A percentile compares a stretch with the other conserved stretches of the same genome.
phyloP scores from a whole-genome alignment of 73 alveolate species.

The Diophrys sp. region DNA sequence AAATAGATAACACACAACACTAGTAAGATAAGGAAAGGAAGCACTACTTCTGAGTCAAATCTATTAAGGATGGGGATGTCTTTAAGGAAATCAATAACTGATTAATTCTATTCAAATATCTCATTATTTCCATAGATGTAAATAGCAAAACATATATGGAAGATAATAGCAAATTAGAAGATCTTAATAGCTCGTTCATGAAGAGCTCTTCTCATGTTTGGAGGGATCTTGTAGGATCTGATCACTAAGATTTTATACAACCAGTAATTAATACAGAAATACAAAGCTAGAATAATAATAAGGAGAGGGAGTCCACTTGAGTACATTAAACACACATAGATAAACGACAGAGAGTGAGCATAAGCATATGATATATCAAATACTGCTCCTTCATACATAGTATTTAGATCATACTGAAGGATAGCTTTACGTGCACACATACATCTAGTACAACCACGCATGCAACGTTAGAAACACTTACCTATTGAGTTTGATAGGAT shows the following conservation, averaged over 20 bases:
- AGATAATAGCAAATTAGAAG: neutral
- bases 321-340: constrained; percentile 12
- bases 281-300: constrained; percentile 1
- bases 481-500: neutral
- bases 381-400: constrained; percentile 12
- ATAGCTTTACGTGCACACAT: neutral
- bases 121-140: neutral
- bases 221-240: constrained; percentile 51
- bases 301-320: constrained; percentile 25
- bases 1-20: neutral
- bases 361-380: constrained; percentile 16
- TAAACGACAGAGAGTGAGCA: constrained; percentile 9
- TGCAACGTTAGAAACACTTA: neutral
- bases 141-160: neutral
- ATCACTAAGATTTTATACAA: constrained; percentile 25
- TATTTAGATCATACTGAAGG: constrained; percentile 22
- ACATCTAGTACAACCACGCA: neutral
- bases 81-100: neutral
- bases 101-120: neutral
- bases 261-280: constrained; percentile 19
- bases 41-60: neutral
- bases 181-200: neutral
- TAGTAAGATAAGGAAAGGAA: neutral
- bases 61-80: neutral
- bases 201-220: constrained; percentile 1